Evolutionary conservation across 208 protist genomes (phyloP), one percentile per base, ranked within the genome.

Genomic region (Giardia muris): DNA sequence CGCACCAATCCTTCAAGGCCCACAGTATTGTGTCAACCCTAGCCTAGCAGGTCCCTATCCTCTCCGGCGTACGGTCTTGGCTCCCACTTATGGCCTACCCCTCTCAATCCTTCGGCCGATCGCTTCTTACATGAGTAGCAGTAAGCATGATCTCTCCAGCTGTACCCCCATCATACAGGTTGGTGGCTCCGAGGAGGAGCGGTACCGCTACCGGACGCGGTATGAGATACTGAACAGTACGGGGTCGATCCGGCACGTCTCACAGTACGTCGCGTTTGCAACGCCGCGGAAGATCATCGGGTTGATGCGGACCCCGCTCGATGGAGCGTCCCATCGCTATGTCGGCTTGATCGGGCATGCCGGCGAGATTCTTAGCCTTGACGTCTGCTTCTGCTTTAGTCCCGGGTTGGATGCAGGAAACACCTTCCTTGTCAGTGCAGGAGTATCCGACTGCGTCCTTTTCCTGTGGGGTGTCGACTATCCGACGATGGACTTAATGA

Each of bases 41-140:
- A 90, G 45, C n/a, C 45, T 90, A 48, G 87, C 87, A 90, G 87
- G 87, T 2, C 87, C 87, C 1, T 47, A 47, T 47, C 87, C 87
- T 4, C 44, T 90, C 4, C n/a, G 87, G 2, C 1, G 43, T 2
- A 90, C 87, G 1, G 43, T 90, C n/a, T 2, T 90, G 4, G 87
- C 42, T 43, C 87, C 87, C 2, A 90, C 87, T 4, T 90, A 47
- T 90, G 87, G 44, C 19, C 42, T 89, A 45, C 86, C 86, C 3
- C 19, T 89, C 86, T 45, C 4, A 45, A 89, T 45, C 45, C 42
- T 89, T 76, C 10, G 57, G 30, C 57, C 4, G 19, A 89, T 45
- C 86, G 19, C 42, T 4, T 3, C 86, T 4, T 89, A 89, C 4
- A 89, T 89, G 86, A 45, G 86, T 4, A 43, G 42, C 42, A 4